These are phyloP conservation scores for Pezicula neosporulosa DNA, from an alignment of 2,329 filamentous ascomycete species.

Conservation along the genomic window DNA sequence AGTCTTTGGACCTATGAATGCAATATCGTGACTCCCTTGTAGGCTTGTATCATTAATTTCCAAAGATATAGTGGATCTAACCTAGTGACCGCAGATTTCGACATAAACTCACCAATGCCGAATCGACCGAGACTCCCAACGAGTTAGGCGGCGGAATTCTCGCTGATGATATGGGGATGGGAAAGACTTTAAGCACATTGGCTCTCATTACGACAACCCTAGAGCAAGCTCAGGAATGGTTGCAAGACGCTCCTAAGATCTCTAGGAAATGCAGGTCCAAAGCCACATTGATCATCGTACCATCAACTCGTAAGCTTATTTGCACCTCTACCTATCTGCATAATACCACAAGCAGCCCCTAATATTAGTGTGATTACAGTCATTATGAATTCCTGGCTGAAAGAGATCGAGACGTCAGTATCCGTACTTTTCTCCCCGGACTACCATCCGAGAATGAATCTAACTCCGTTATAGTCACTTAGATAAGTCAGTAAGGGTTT, in stretches of 20 bases:
- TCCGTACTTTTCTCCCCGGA: no score
- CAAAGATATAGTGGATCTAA: no score
- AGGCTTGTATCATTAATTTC: no score
- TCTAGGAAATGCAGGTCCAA: no score
- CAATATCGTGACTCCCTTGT: no score
- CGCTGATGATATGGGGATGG: slow-evolving; percentile 56
- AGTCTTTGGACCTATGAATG: slow-evolving; percentile 34
- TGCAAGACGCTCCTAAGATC: not conserved
- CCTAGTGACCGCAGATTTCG: no score
- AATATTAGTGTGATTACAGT: no score
- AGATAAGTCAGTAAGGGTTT: slow-evolving; percentile 15
- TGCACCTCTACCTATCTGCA: no score
- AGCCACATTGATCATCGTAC: slow-evolving; percentile 41
- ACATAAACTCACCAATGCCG: slow-evolving; percentile 79
- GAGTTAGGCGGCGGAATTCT: slow-evolving; percentile 59
- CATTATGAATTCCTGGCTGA: slow-evolving; percentile 36
- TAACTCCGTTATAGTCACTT: slow-evolving; percentile 28
- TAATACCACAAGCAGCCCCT: no score
- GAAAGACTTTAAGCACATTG: slow-evolving; percentile 46
- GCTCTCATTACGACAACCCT: slow-evolving; percentile 40
- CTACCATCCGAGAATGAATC: no score
- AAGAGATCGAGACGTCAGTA: slow-evolving; percentile 34
- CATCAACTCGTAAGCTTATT: slow-evolving; percentile 34
- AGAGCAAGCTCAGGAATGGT: slow-evolving; percentile 23
- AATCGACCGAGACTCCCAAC: slow-evolving; percentile 48